Base-by-base conservation (phyloP, 2,329 filamentous ascomycete species). In the Achaetomium macrosporum region DNA sequence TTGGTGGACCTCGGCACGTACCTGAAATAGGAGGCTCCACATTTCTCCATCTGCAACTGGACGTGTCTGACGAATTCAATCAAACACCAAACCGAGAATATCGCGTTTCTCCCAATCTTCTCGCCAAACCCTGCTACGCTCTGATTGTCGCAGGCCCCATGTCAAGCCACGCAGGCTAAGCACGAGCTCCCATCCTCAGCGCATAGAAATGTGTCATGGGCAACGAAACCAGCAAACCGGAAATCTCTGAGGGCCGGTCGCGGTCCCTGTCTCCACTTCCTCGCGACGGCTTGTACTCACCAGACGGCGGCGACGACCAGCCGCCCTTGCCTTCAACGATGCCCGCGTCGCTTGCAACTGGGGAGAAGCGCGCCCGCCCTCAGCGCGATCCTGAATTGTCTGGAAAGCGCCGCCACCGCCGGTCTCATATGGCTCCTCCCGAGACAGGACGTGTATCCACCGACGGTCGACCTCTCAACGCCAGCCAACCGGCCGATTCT, bases 201-300 rank as follows among this genome's bases (percentile, higher is more conserved):
- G 10, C n/a, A n/a, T n/a, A 11, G 43, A 46, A 36, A 57, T 50
- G 42, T 39, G 42, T 11, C 16, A 56, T 57, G 55, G 55, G 55
- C 17, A 54, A 54, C 33, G 51, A 57, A 31, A 19, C 30, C 7
- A 57, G 55, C 45, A 45, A 37, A n/a, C 47, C 41, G 1, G 54
- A 54, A 25, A n/a, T 15, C 29, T 25, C 41, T 9, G 30, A 29
- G 10, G 51, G 44, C 12, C 54, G 54, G 17, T 42, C 46, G 12
- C 56, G 56, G 5, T 58, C 56, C 1, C 39, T 55, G 10, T 56
- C 56, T 5, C 54, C 54, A 17, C 56, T 58, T 13, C 56, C 56
- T 1, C 54, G 56, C 45, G 51, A 47, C n/a, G 48, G 52, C 5
- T 29, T 46, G 19, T 20, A 31, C 3, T 37, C 31, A 11, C 15